Base-by-base conservation (phyloP, 1,284 basidiomycete genomes). In the Cystobasidiaceae sp. region DNA sequence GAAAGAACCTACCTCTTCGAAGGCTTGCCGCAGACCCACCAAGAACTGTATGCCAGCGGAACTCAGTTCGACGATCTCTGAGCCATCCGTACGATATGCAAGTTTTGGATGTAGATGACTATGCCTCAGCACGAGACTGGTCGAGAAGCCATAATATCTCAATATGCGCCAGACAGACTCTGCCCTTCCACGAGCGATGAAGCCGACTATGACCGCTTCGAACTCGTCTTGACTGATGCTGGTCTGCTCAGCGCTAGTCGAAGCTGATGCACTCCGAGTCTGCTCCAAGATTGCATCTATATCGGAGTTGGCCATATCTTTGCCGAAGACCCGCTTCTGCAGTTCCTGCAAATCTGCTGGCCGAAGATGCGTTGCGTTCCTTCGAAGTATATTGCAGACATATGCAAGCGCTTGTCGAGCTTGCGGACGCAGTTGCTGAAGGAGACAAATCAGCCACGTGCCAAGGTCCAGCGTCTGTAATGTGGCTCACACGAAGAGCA, bases 81-180 rank as follows among this genome's bases (percentile, higher is more conserved):
- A 25, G 7, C 46, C 50, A 37, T 56, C 52, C 0, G 39, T 9
- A 23, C 27, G 9, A 6, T 32, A 9, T 6, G n/a, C 41, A 9
- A 64, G 19, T 28, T 56, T 64, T 4, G 51, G 51, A 3, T 32
- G 44, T 15, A 41, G 2, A 30, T 45, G 56, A 2, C 13, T 9
- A 3, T 44, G 34, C 7, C 23, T 33, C 6, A 64, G 44, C 21
- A 37, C 43, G 5, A 64, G 33, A n/a, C 37, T 19, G 4, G 19
- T 46, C 25, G 33, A 19, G 23, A 56, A 64, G 28, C 61, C 61
- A 21, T 64, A 64, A 19, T 25, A 56, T 5, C 43, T 37, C 7
- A 64, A 44, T n/a, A 55, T 55, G 19, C 27, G 32, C 61, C 61
- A 64, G 23, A 64, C 51, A 28, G 41, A 25, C 33, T 64, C 61